A percentile compares a stretch with the other conserved stretches of the same genome.
Evolutionary conservation across 2,329 filamentous ascomycete species (phyloP).

Genomic region (Epichloe elymi): DNA sequence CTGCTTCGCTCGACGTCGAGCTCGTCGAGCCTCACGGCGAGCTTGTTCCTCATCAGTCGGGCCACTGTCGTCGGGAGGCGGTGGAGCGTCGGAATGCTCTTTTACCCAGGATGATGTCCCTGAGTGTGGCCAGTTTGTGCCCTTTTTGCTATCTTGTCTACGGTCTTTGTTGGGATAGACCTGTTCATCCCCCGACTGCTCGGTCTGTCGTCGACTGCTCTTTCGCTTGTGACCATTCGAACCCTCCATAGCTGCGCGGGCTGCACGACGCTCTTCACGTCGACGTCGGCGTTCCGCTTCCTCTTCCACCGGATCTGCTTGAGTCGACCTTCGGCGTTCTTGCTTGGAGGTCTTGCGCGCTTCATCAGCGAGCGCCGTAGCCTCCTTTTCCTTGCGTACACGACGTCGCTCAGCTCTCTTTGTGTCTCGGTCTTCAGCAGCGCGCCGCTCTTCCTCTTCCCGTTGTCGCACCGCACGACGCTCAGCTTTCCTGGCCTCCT

Average conservation of each 20-base stretch:
- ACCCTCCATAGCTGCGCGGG: slow-evolving; percentile 27
- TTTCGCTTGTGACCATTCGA: slow-evolving; percentile 20
- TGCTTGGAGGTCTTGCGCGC: slow-evolving; percentile 30
- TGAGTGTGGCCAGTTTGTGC: slow-evolving; percentile 44
- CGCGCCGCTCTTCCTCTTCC: slow-evolving; percentile 36
- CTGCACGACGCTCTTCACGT: slow-evolving; percentile 37
- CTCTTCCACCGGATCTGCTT: slow-evolving; percentile 27
- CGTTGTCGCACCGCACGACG: slow-evolving; percentile 33
- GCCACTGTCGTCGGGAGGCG: slow-evolving; percentile 34
- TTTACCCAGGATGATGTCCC: slow-evolving; percentile 55
- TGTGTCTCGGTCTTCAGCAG: slow-evolving; percentile 34
- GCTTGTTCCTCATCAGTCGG: slow-evolving; percentile 33
- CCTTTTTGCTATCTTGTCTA: slow-evolving; percentile 22
- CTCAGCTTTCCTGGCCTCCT: slow-evolving; percentile 44
- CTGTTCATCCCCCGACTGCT: slow-evolving; percentile 30
- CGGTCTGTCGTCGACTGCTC: slow-evolving; percentile 27
- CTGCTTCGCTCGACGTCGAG: slow-evolving; percentile 30
- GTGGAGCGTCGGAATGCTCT: slow-evolving; percentile 48
- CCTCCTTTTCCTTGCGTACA: slow-evolving; percentile 34
- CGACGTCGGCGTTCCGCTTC: slow-evolving; percentile 42
- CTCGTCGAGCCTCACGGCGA: slow-evolving; percentile 34
- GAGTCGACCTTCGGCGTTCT: slow-evolving; percentile 36
- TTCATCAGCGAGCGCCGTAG: slow-evolving; percentile 31
- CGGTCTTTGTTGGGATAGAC: slow-evolving; percentile 28
- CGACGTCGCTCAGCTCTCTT: slow-evolving; percentile 38